Evolutionary conservation across 345 rosid genomes (phyloP).

Genomic region (Camelina neglecta): DNA sequence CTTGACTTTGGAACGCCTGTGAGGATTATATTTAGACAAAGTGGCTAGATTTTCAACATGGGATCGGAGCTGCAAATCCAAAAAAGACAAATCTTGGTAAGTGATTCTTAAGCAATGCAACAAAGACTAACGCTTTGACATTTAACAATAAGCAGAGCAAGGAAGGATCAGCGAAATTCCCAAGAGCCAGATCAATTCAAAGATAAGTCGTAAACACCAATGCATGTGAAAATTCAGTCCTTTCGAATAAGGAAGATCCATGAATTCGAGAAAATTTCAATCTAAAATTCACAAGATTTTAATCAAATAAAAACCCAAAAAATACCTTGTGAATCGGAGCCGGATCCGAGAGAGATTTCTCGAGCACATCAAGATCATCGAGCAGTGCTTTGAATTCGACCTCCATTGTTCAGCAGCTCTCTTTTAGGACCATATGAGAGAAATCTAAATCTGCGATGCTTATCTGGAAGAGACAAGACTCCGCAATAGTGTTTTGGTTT

Average conservation of each 20-base stretch:
- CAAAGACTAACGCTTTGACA: background rate
- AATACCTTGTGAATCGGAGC: conserved; percentile 68
- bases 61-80: conserved; percentile 56
- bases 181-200: conserved; percentile 11
- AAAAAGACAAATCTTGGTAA: background rate
- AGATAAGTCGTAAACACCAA: conserved; percentile 1
- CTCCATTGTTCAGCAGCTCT: conserved; percentile 56
- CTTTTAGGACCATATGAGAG: background rate
- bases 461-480: background rate
- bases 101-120: conserved; percentile 17
- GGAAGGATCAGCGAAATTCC: background rate
- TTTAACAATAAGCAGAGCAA: background rate
- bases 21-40: conserved; percentile 58
- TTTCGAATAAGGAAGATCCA: background rate
- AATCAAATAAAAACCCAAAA: background rate
- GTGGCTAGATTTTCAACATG: conserved; percentile 59
- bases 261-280: background rate
- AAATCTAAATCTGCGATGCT: conserved; percentile 2
- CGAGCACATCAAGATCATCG: conserved; percentile 64
- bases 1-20: conserved; percentile 79
- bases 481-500: too few relatives aligned
- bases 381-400: conserved; percentile 65
- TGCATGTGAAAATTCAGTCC: conserved; percentile 17
- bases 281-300: background rate
- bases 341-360: conserved; percentile 60